phyloP scores from a whole-genome alignment of 495 filamentous ascomycete genomes.

The Penicillium samsonianum region DNA sequence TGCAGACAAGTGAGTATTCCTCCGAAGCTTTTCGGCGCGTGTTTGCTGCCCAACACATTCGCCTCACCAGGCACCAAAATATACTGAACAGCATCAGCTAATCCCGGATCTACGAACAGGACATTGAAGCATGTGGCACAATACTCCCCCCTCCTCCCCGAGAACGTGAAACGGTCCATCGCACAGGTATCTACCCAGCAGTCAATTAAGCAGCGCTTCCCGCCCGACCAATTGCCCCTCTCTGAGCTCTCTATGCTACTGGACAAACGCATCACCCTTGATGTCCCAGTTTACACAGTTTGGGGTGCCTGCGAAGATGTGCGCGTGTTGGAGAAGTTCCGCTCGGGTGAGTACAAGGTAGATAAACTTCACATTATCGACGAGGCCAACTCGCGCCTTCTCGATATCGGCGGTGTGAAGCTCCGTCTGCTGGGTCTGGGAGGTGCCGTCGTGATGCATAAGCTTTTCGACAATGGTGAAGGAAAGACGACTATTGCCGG shows the following conservation, averaged over 20 bases:
- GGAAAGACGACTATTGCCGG: conserved; percentile 97
- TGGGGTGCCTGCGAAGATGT: conserved; percentile 99
- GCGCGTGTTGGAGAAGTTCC: conserved; percentile 94
- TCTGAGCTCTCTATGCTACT: conserved; percentile 94
- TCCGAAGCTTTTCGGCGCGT: neutral
- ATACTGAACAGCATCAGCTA: conserved; percentile 18
- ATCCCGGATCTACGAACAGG: conserved; percentile 48
- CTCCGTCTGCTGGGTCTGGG: conserved; percentile 91
- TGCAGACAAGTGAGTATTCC: conserved; percentile 85
- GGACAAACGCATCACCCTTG: conserved; percentile 80
- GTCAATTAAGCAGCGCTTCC: conserved; percentile 79
- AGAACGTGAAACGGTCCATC: conserved; percentile 84
- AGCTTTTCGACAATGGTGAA: conserved; percentile 98
- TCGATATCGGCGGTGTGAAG: conserved; percentile 95
- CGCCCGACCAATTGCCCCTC: conserved; percentile 79
- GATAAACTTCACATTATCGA: conserved; percentile 98
- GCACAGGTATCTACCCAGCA: conserved; percentile 61
- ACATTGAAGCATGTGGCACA: conserved; percentile 97
- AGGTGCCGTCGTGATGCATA: conserved; percentile 99
- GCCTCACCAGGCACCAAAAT: conserved; percentile 9
- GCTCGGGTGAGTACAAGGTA: conserved; percentile 97
- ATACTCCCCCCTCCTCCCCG: conserved; percentile 92
- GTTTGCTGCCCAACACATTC: conserved; percentile 18
- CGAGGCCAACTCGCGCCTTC: conserved; percentile 89
- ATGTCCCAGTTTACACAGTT: conserved; percentile 97